phyloP scores from a whole-genome alignment of 2,329 filamentous ascomycete genomes.

The Thielaviopsis cerberus region DNA sequence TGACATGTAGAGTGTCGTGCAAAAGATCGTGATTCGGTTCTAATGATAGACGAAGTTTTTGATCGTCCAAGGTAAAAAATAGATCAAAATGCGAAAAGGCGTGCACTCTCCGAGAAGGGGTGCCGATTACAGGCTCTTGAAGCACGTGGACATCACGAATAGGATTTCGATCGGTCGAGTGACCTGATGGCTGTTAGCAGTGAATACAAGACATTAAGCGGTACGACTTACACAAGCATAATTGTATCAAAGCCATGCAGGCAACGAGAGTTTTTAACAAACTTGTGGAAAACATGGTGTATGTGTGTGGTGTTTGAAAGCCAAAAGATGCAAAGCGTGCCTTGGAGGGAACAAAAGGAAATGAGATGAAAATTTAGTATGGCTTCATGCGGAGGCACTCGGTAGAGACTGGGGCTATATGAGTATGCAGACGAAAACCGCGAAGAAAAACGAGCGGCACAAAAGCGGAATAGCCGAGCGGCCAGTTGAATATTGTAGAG shows the following conservation, averaged over 20 bases:
- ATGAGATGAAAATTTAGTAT: background rate
- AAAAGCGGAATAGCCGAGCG: too few species aligned
- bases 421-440: background rate
- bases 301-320: background rate
- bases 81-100: constrained; percentile 71
- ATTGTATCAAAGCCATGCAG: constrained; percentile 6
- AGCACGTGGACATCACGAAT: constrained; percentile 55
- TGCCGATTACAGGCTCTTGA: constrained; percentile 58
- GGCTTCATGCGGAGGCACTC: background rate
- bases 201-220: background rate
- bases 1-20: constrained; percentile 53
- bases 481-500: background rate
- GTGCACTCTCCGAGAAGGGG: constrained; percentile 60
- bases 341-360: background rate
- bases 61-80: constrained; percentile 54
- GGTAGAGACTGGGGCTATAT: too few species aligned
- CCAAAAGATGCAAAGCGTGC: background rate
- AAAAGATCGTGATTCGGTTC: constrained; percentile 87
- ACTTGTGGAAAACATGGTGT: constrained; percentile 4
- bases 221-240: constrained; percentile 5
- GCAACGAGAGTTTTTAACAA: constrained; percentile 1
- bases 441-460: background rate
- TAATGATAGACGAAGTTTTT: constrained; percentile 60
- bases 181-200: constrained; percentile 28
- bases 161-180: constrained; percentile 58